A percentile compares a stretch with the other conserved stretches of the same genome.
Evolutionary conservation across 371 early-diverging fungal genomes (phyloP).

Genomic region (Mortierella sp.): DNA sequence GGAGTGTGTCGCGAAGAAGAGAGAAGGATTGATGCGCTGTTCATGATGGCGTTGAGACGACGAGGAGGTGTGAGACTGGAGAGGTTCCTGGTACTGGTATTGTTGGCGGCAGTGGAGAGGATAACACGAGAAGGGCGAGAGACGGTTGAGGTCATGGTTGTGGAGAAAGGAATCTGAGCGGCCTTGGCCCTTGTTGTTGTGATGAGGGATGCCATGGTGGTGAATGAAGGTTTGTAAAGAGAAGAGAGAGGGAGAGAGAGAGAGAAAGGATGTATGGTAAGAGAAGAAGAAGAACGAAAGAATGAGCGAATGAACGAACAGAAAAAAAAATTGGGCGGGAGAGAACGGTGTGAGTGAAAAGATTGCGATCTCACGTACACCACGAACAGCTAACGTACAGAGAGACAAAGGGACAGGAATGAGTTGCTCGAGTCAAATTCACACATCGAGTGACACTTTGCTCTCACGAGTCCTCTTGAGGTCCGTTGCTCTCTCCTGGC

Average conservation of each 20-base stretch:
- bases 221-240: background rate
- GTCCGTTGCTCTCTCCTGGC: no score
- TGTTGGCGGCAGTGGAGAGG: background rate
- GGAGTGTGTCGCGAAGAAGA: background rate
- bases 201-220: slow-evolving; percentile 5
- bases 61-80: slow-evolving; percentile 2
- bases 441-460: no score
- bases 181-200: background rate
- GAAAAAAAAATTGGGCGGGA: background rate
- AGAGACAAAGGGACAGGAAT: background rate
- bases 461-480: no score
- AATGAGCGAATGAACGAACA: slow-evolving; percentile 5
- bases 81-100: background rate
- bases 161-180: slow-evolving; percentile 1
- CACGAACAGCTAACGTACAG: background rate
- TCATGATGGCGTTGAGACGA: background rate
- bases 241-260: background rate
- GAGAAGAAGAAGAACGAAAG: background rate
- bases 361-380: background rate
- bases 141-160: background rate
- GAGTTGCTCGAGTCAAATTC: no score
- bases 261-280: background rate
- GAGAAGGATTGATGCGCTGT: background rate
- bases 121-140: background rate
- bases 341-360: background rate